Evolutionary conservation across 2,329 filamentous ascomycete genomes (phyloP), one percentile per base, ranked within the genome.

Genomic region (Amylocarpus encephaloides): DNA sequence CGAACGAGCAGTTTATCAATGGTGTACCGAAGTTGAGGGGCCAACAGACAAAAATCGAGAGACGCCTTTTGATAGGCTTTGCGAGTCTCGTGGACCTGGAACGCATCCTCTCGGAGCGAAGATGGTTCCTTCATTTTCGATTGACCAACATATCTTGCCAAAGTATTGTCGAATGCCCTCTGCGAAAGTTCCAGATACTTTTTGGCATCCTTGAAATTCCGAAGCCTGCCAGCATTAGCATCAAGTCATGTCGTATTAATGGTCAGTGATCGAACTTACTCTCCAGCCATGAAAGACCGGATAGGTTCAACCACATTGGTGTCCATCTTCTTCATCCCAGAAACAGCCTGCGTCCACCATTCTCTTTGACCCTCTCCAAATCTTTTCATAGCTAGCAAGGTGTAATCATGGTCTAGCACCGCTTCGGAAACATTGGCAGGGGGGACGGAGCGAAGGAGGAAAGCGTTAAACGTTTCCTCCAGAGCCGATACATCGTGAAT

Each of bases 71-170:
- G 75, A 66, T 98, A 98, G 30, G 83, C 80, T 64, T 93, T 94
- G 51, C 92, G 82, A 19, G 88, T 87, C 72, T 97, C 93, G 66
- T 95, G 93, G 34, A 97, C 81, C 65, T 93, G 85, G 63, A 98
- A 98, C 0, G 93, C 93, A 69, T 98, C 93, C 68, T 98, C 93
- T 53, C 93, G 80, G 49, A 98, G 74, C 1, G 90, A 81, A 0
- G 90, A 96, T 0, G 92, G 81, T 68, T 98, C 93, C 70, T 97
- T 98, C 5, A 88, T 85, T 73, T 96, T 97, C 58, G 84, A 86
- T 68, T 96, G 90, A 2, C 79, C 75, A 5, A 90, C 79, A 64
- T 95, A 97, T 51, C 91, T 82, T 18, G 87, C 80, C 51, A 96
- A 78, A 2, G 87, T 82, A 48, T 79, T 78, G 66, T 98, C 93